phyloP scores from a whole-genome alignment of 2,329 filamentous ascomycete species.

The Trichophyton equinum region DNA sequence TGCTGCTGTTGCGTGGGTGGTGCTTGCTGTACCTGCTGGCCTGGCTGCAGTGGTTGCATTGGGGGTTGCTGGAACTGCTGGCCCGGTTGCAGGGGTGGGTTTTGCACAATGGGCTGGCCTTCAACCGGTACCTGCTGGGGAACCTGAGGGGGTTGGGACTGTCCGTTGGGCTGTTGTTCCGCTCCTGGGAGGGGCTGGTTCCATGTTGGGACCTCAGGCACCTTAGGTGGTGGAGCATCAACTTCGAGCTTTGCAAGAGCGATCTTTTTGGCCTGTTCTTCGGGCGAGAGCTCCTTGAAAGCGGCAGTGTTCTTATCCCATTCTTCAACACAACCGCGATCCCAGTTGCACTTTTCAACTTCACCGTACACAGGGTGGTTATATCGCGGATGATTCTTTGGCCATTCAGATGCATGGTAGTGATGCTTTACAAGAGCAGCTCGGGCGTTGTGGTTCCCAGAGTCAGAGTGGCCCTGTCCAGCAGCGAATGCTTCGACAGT shows the following conservation, averaged over 20 bases:
- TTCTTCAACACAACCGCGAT: slow-evolving; percentile 47
- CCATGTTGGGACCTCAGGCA: background rate
- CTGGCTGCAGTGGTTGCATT: background rate
- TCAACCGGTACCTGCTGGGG: background rate
- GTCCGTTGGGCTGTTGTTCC: background rate
- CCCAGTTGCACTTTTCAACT: slow-evolving; percentile 61
- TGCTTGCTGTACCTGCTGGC: background rate
- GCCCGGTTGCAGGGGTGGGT: background rate
- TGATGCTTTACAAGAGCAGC: slow-evolving; percentile 59
- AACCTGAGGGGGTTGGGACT: background rate
- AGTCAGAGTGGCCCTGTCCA: slow-evolving; percentile 60
- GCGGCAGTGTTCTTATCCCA: slow-evolving; percentile 54
- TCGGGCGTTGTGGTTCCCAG: slow-evolving; percentile 54
- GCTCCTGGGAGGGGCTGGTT: background rate
- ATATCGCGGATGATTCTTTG: slow-evolving; percentile 51
- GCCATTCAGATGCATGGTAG: slow-evolving; percentile 64
- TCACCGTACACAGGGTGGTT: slow-evolving; percentile 57
- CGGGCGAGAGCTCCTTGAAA: slow-evolving; percentile 46
- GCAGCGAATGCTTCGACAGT: slow-evolving; percentile 62
- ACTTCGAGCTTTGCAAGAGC: slow-evolving; percentile 13
- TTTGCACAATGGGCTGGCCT: background rate
- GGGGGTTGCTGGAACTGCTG: background rate
- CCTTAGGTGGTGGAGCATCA: background rate
- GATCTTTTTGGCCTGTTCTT: slow-evolving; percentile 45
- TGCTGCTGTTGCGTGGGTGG: background rate